These are phyloP conservation scores for Abrus precatorius DNA, from an alignment of 306 rosid genomes.

Conservation along the genomic window DNA sequence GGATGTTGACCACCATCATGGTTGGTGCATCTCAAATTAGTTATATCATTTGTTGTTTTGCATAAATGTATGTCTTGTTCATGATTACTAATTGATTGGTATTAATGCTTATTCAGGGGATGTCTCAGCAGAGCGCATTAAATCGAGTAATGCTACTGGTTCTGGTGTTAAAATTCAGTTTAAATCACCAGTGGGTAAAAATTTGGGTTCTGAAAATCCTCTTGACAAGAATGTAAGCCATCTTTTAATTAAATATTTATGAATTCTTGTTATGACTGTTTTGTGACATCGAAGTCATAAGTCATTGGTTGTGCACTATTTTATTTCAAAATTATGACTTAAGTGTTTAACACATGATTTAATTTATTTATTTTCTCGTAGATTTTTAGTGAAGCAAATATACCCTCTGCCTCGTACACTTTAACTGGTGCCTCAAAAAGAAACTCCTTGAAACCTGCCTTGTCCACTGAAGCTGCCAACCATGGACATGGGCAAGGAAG, in stretches of 20 bases:
- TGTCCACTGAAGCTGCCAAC: constrained; percentile 68
- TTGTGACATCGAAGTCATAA: constrained; percentile 20
- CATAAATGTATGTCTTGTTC: constrained; percentile 1
- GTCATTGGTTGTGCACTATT: constrained; percentile 8
- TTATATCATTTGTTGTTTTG: background rate
- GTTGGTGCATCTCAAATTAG: constrained; percentile 52
- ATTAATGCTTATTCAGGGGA: constrained; percentile 59
- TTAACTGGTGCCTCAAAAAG: constrained; percentile 71
- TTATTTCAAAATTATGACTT: constrained; percentile 4
- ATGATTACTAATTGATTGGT: constrained; percentile 41
- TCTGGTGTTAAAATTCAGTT: constrained; percentile 78
- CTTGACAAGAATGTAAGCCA: constrained; percentile 75
- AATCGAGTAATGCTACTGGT: constrained; percentile 66
- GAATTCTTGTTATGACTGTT: background rate
- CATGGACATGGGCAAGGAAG: constrained; percentile 63
- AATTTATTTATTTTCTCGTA: constrained; percentile 43
- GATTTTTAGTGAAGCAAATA: constrained; percentile 67
- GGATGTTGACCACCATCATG: constrained; percentile 70
- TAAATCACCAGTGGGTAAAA: constrained; percentile 68
- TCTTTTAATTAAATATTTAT: background rate
- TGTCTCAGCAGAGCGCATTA: constrained; percentile 68
- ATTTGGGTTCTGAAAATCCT: constrained; percentile 66
- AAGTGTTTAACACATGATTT: constrained; percentile 30
- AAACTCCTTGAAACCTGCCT: constrained; percentile 61
- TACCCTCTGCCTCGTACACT: constrained; percentile 68